These are phyloP conservation scores for Pontederia crassipes DNA, from an alignment of 176 grass and related monocot species.

Conservation along the genomic window DNA sequence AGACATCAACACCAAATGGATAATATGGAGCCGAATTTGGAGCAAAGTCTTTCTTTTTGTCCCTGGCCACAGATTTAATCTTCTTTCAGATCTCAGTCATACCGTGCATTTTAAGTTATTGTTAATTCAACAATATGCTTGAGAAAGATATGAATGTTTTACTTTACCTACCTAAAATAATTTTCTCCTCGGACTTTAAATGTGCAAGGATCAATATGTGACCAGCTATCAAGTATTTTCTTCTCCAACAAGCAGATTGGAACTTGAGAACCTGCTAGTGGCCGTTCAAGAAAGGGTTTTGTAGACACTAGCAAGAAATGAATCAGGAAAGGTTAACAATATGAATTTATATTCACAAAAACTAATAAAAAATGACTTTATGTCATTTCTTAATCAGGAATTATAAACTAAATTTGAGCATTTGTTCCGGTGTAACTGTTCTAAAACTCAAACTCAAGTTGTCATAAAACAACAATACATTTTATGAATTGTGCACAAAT, in stretches of 20 bases:
- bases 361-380: background rate
- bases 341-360: background rate
- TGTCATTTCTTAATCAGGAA: background rate
- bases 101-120: conserved; percentile 8
- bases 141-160: background rate
- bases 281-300: conserved; percentile 72
- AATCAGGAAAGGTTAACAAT: conserved; percentile 4
- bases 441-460: too few species aligned
- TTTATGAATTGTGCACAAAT: too few species aligned
- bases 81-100: conserved; percentile 16
- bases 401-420: too few species aligned
- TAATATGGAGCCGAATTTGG: conserved; percentile 85
- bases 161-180: conserved; percentile 66
- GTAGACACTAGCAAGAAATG: conserved; percentile 44
- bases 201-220: conserved; percentile 62
- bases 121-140: conserved; percentile 4
- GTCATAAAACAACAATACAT: too few species aligned
- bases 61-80: conserved; percentile 33
- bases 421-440: too few species aligned
- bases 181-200: conserved; percentile 76
- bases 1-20: conserved; percentile 88
- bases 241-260: conserved; percentile 62
- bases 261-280: conserved; percentile 86
- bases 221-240: conserved; percentile 85
- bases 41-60: conserved; percentile 97